Evolutionary conservation across 352 stramenopile genomes (phyloP).

Genomic region (Phytophthora megakarya): DNA sequence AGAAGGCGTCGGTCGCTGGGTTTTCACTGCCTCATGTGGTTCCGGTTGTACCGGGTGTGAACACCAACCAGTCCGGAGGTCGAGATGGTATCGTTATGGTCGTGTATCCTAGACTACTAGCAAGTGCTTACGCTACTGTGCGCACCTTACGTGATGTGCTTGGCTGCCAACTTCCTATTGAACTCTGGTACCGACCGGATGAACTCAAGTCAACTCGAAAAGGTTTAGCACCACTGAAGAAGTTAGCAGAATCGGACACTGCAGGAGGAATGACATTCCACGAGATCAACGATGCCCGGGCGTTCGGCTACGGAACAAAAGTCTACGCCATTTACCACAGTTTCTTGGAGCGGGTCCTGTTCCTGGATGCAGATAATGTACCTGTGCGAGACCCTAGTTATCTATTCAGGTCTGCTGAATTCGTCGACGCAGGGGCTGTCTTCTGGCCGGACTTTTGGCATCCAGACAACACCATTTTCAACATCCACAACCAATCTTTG

Average conservation of each 20-base stretch:
- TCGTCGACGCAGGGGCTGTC: slow-evolving; percentile 42
- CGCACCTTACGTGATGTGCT: slow-evolving; percentile 21
- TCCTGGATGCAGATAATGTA: slow-evolving; percentile 65
- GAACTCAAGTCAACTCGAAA: slow-evolving; percentile 32
- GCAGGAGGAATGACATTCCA: slow-evolving; percentile 35
- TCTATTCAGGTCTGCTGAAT: slow-evolving; percentile 49
- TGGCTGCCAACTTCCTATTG: slow-evolving; percentile 42
- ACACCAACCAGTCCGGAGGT: slow-evolving; percentile 10
- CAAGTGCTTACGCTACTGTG: slow-evolving; percentile 23
- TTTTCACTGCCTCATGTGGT: slow-evolving; percentile 22
- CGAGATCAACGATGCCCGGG: slow-evolving; percentile 40
- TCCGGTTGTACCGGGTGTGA: slow-evolving; percentile 10
- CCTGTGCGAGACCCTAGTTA: slow-evolving; percentile 54
- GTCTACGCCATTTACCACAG: slow-evolving; percentile 51
- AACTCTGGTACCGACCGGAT: slow-evolving; percentile 52
- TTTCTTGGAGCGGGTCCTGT: slow-evolving; percentile 47
- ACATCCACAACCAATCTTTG: slow-evolving; percentile 58
- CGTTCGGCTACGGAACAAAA: slow-evolving; percentile 57
- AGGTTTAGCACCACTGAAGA: slow-evolving; percentile 21
- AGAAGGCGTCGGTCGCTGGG: slow-evolving; percentile 22
- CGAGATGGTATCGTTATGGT: slow-evolving; percentile 31
- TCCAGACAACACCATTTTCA: slow-evolving; percentile 69
- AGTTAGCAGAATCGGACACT: slow-evolving; percentile 2
- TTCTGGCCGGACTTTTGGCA: slow-evolving; percentile 79
- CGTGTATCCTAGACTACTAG: slow-evolving; percentile 24